phyloP scores from a whole-genome alignment of 805 yeast genomes.

The Lipomyces mesembrius region DNA sequence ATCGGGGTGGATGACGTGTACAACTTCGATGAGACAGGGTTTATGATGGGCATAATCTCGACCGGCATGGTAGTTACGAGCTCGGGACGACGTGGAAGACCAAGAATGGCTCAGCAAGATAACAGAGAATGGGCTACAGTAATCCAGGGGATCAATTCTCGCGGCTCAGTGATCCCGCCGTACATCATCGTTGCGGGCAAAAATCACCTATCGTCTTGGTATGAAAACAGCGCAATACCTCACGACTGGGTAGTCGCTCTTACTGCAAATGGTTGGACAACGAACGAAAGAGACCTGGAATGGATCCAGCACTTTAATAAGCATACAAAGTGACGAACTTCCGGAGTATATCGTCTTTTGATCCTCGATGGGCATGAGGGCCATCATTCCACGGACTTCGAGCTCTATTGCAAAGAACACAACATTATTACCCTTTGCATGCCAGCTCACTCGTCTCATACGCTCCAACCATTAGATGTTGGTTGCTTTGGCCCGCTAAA shows the following conservation, averaged over 20 bases:
- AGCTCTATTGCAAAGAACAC: neutral
- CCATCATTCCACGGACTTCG: conserved; percentile 8
- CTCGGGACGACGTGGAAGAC: neutral
- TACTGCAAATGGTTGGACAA: conserved; percentile 9
- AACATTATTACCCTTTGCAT: conserved; percentile 14
- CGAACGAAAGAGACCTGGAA: conserved; percentile 8
- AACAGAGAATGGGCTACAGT: conserved; percentile 14
- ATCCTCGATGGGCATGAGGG: conserved; percentile 20
- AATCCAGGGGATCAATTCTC: neutral
- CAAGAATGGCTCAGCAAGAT: neutral
- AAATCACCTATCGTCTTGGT: conserved; percentile 10
- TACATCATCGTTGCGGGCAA: conserved; percentile 8
- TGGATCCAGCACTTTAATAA: conserved; percentile 15
- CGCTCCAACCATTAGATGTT: too few species aligned
- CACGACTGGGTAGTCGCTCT: neutral
- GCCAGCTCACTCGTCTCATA: too few species aligned
- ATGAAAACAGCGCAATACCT: conserved; percentile 10
- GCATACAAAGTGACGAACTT: neutral
- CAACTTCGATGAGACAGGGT: conserved; percentile 20
- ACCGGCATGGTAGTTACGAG: conserved; percentile 2
- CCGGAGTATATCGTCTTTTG: conserved; percentile 14
- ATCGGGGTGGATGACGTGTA: neutral
- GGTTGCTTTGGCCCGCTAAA: too few species aligned
- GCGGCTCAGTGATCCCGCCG: conserved; percentile 10
- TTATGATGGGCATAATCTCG: too few species aligned